Evolutionary conservation across 805 yeast genomes (phyloP), one percentile per base, ranked within the genome.

Genomic region (Myxozyma lipomycoides): DNA sequence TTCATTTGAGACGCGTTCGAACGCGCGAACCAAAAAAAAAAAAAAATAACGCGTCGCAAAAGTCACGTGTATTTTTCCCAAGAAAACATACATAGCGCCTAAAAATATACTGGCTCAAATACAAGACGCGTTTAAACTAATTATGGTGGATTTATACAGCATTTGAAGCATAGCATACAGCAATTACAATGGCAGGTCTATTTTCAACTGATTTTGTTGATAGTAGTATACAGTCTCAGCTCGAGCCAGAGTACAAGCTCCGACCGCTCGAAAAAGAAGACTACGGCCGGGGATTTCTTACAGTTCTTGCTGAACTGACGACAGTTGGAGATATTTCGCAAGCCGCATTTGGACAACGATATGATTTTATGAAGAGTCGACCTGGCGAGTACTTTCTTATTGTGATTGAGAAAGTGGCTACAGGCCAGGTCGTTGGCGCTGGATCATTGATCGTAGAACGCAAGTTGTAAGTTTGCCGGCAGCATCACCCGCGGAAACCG

Each of bases 361-460:
- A 84, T 34, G 71, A 72, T 23, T 74, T 77, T 58, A 88, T 96
- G 95, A 61, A 71, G 22, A 51, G 72, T 1, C 59, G 65, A 21
- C 64, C 63, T 39, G 77, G 75, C 35, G 73, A 78, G 3, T 91
- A 87, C 70, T 78, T 78, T 61, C 84, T 85, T 0, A 67, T 78
- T 35, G 96, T 89, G 3, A 82, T 93, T 43, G 70, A 78, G 9
- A 76, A 83, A 59, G 65, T 63, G 0, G 43, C 23, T 15, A 58
- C 66, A 0, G 79, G 76, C 6, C 61, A 61, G 3, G 79, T 89
- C 9, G 95, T 86, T 0, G 96, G 95, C 3, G 80, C 89, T 0
- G 98, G 98, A 0, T 81, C 84, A 65, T 70, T 91, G 12, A 62
- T 93, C 9, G 72, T 93, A 5, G 98, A 91, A 67, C 76, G 76